Evolutionary conservation across 2,329 filamentous ascomycete genomes (phyloP), one percentile per base, ranked within the genome.

Genomic region (Phyllosticta capitalensis): DNA sequence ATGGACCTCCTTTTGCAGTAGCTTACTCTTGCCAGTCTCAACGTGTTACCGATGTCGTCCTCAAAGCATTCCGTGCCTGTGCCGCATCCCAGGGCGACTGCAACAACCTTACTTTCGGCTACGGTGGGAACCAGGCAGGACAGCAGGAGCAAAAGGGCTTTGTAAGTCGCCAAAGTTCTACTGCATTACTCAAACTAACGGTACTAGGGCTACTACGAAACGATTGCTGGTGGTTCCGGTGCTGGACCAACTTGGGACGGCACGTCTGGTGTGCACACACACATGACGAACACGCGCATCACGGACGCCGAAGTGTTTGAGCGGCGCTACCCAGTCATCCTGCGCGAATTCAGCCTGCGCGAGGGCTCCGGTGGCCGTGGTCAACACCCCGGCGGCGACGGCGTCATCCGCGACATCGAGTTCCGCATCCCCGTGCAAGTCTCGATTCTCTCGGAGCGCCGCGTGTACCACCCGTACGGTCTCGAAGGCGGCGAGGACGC

Each of bases 211-310:
- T 94, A 92, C 76, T 92, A 92, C 71, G 89, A 94, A 72, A 92
- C 89, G 5, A 91, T 94, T 63, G 86, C 87, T 0, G 89, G 89
- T 48, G 89, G 89, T 0, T 84, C 81, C 48, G 89, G 89, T 26
- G 89, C 89, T 0, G 88, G 88, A 0, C 81, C 85, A 0, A 78
- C 79, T 14, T 92, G 88, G 88, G 78, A 87, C 62, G 89, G 89
- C 45, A 86, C 87, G 10, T 83, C 78, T 56, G 88, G 87, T 17
- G 87, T 92, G n/a, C 88, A 92, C 69, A 87, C 83, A 1, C 88
- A 92, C 73, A 91, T 92, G 87, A 92, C 89, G 6, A 94, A 94
- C 71, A 92, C 89, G 2, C 81, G 88, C 14, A 92, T 92, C 68
- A 92, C 89, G 0, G 89, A 92, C 68, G 80, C 86, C 0, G 89